These are phyloP conservation scores for Bipolaris oryzae DNA, from an alignment of 2,329 filamentous ascomycete species.

Conservation along the genomic window DNA sequence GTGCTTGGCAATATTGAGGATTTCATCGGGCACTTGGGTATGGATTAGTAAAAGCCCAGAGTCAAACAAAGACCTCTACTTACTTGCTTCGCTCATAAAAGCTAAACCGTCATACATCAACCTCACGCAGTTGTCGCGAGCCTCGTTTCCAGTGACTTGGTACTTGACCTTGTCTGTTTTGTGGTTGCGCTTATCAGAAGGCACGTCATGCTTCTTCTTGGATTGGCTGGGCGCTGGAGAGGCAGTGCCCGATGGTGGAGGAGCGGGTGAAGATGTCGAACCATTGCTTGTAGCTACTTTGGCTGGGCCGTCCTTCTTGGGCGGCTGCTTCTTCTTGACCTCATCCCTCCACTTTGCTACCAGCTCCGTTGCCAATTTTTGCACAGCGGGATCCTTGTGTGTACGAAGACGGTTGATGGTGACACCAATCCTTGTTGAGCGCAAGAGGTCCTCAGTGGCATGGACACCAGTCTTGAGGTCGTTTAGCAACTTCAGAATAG, in stretches of 20 bases:
- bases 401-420: slow-evolving; percentile 84
- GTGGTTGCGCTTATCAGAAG: slow-evolving; percentile 79
- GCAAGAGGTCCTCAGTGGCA: slow-evolving; percentile 87
- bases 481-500: slow-evolving; percentile 75
- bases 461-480: slow-evolving; percentile 79
- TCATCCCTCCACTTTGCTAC: slow-evolving; percentile 86
- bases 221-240: slow-evolving; percentile 58
- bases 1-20: slow-evolving; percentile 70
- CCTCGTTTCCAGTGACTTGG: slow-evolving; percentile 73
- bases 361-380: slow-evolving; percentile 76
- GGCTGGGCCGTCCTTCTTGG: slow-evolving; percentile 36
- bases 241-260: slow-evolving; percentile 47
- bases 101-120: slow-evolving; percentile 94
- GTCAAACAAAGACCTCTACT: slow-evolving; percentile 21
- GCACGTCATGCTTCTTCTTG: slow-evolving; percentile 61
- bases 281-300: slow-evolving; percentile 33
- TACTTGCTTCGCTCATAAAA: slow-evolving; percentile 65
- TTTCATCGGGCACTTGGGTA: slow-evolving; percentile 61
- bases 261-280: slow-evolving; percentile 40
- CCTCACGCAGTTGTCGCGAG: slow-evolving; percentile 84
- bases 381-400: slow-evolving; percentile 76
- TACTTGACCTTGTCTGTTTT: slow-evolving; percentile 80
- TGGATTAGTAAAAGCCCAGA: slow-evolving; percentile 24
- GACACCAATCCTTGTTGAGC: slow-evolving; percentile 89
- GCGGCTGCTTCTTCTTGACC: slow-evolving; percentile 61